Evolutionary conservation across 768 basidiomycete genomes (phyloP).

Genomic region (Kwoniella shandongensis): DNA sequence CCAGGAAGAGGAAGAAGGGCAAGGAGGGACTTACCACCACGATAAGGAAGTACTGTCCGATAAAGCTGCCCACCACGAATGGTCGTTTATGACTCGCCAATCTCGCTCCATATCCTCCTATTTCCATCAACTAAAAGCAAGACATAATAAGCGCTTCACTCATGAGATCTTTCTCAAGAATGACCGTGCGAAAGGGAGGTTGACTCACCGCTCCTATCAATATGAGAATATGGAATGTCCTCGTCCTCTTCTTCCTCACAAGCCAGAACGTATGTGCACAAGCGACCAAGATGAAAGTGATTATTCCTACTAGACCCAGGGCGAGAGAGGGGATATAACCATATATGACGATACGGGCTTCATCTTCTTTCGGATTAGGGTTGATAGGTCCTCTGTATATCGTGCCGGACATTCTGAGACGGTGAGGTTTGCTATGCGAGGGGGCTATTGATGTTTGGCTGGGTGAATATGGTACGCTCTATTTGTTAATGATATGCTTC

Average conservation of each 20-base stretch:
- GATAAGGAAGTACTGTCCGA: conserved; percentile 52
- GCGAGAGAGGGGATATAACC: conserved; percentile 39
- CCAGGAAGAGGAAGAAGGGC: neutral
- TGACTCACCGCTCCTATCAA: conserved; percentile 44
- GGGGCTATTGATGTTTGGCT: neutral
- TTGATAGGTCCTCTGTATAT: conserved; percentile 33
- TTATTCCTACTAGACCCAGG: conserved; percentile 37
- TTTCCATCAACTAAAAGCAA: conserved; percentile 44
- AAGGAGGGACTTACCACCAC: conserved; percentile 40
- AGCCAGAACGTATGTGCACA: conserved; percentile 5
- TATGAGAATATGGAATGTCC: conserved; percentile 45
- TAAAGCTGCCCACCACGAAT: conserved; percentile 41
- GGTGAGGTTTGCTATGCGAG: neutral
- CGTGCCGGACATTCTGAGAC: conserved; percentile 11
- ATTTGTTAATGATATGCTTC: no score
- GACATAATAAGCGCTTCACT: neutral
- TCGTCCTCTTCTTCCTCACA: conserved; percentile 6
- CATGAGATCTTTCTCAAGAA: no score
- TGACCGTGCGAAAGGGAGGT: no score
- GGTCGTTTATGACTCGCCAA: conserved; percentile 39
- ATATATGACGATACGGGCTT: conserved; percentile 45
- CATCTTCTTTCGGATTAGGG: conserved; percentile 37
- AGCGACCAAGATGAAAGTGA: conserved; percentile 40
- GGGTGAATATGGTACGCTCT: neutral
- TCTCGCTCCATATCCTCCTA: conserved; percentile 50